phyloP scores from a whole-genome alignment of 2,329 filamentous ascomycete species.

The Chrysoporthe puriensis region DNA sequence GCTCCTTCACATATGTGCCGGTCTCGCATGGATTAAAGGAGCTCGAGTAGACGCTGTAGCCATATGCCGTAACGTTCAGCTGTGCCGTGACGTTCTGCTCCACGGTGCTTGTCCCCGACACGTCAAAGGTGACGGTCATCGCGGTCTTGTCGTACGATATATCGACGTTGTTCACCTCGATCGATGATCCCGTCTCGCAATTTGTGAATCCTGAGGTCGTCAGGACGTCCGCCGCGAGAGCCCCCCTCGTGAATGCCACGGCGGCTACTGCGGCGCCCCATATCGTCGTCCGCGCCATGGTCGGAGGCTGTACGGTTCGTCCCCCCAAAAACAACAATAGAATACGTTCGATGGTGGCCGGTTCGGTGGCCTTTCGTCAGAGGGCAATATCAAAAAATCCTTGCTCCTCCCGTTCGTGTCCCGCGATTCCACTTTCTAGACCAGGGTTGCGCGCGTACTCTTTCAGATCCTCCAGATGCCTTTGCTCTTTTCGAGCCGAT shows the following conservation, averaged over 20 bases:
- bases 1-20: constrained; percentile 66
- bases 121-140: constrained; percentile 77
- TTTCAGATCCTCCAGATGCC: constrained; percentile 18
- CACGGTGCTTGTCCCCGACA: constrained; percentile 74
- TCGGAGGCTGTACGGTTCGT: constrained; percentile 3
- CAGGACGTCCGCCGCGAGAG: constrained; percentile 71
- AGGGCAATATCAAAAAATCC: neutral
- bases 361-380: constrained; percentile 16
- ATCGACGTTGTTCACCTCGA: constrained; percentile 74
- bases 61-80: constrained; percentile 82
- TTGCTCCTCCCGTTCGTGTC: constrained; percentile 7
- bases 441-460: constrained; percentile 22
- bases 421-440: constrained; percentile 3
- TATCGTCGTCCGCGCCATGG: constrained; percentile 35
- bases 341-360: neutral
- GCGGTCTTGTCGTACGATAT: constrained; percentile 79
- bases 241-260: constrained; percentile 47
- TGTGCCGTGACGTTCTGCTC: constrained; percentile 79
- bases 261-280: constrained; percentile 38
- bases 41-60: constrained; percentile 76
- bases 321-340: neutral
- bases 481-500: constrained; percentile 21
- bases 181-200: constrained; percentile 63
- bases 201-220: constrained; percentile 79
- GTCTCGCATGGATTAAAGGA: constrained; percentile 81